Conservation (phyloP, 129 eudicot genomes). For the Saussurea involucrata region DNA sequence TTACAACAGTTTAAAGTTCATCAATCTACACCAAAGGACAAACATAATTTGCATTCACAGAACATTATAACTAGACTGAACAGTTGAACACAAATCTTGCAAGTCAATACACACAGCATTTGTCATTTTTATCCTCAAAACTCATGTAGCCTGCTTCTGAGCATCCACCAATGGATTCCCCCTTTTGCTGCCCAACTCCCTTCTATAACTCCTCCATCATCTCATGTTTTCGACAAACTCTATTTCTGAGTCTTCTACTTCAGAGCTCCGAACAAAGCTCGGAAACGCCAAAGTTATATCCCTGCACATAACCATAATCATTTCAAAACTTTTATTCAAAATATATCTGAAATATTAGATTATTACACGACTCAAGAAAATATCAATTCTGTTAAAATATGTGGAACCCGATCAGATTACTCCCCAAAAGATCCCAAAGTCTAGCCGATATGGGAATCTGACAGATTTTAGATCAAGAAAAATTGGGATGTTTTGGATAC, state of each 20-base stretch:
- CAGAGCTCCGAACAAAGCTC: conserved; percentile 74
- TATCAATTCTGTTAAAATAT: background rate
- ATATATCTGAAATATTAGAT: background rate
- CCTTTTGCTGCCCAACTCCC: conserved; percentile 8
- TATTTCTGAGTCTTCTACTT: conserved; percentile 61
- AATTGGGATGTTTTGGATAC: conserved; percentile 8
- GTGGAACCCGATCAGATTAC: background rate
- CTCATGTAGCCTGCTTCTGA: conserved; percentile 6
- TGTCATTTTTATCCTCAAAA: conserved; percentile 8
- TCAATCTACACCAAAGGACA: conserved; percentile 5
- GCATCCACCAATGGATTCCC: background rate
- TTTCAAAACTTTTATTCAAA: background rate
- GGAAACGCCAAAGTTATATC: conserved; percentile 91
- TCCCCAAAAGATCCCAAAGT: background rate
- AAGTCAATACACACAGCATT: background rate
- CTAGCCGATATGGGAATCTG: too few species aligned
- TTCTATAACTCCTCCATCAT: background rate
- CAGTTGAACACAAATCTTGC: conserved; percentile 13
- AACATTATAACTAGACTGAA: conserved; percentile 16
- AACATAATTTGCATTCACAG: conserved; percentile 1
- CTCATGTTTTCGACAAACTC: conserved; percentile 5
- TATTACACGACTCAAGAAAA: background rate
- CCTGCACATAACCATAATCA: conserved; percentile 36
- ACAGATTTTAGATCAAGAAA: background rate
- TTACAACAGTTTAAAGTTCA: background rate